Evolutionary conservation across 2,329 filamentous ascomycete species (phyloP), one percentile per base, ranked within the genome.

Genomic region (Monilinia vaccinii-corymbosi): DNA sequence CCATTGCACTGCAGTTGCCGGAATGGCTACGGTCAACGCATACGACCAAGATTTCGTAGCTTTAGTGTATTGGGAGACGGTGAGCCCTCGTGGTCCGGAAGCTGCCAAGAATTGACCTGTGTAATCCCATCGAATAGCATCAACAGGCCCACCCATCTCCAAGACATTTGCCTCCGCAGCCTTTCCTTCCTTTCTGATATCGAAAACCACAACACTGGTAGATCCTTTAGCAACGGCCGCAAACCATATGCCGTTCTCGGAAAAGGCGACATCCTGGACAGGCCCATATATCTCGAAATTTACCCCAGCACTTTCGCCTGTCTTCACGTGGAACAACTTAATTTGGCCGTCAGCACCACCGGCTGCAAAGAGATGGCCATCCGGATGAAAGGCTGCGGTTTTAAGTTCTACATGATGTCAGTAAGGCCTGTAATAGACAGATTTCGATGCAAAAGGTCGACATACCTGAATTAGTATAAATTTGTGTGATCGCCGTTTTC

Each of bases 211-310:
- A 42, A 96, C 86, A 28, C 80, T 86, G 25, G 85, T 88, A 65
- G 91, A 89, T 34, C 85, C 86, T 73, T 91, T 86, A 61, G 87
- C 85, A 9, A 87, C 86, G 6, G 91, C 88, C 1, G 93, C 93
- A 65, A 99, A 86, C 90, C 92, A 97, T 69, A 89, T 96, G 28
- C 94, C 94, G 68, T 99, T 99, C 74, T 99, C 94, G 0, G 92
- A 97, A 75, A 99, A 99, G 61, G 82, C 80, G 45, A 99, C 76
- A 13, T 85, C 83, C 68, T 89, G 84, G 3, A 97, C 81, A 0
- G 91, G 85, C 0, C 85, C 84, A 9, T 81, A 83, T 1, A 87
- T 75, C 23, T 75, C 77, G 73, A 95, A 96, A 59, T 83, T 85
- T 32, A 90, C 90, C 45, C 52, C 44, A 32, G 90, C 89, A 65